Evolutionary conservation across 2,329 filamentous ascomycete genomes (phyloP).

Genomic region (Alternaria atra): DNA sequence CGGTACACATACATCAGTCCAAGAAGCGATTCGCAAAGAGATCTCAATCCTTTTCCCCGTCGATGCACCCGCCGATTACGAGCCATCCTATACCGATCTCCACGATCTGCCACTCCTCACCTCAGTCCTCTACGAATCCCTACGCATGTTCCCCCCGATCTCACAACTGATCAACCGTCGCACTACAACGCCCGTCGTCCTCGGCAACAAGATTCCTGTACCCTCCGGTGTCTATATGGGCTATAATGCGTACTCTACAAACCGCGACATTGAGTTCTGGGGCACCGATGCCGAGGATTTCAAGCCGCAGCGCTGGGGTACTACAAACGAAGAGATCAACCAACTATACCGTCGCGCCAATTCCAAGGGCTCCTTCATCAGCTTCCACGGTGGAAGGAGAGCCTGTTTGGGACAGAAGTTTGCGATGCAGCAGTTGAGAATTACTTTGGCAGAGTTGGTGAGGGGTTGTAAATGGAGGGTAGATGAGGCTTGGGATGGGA

Average conservation of each 20-base stretch:
- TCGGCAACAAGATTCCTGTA: slow-evolving; percentile 32
- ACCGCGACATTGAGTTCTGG: slow-evolving; percentile 39
- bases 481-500: slow-evolving; percentile 37
- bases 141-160: slow-evolving; percentile 61
- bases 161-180: slow-evolving; percentile 60
- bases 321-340: slow-evolving; percentile 47
- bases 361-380: slow-evolving; percentile 53
- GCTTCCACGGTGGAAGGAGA: slow-evolving; percentile 54
- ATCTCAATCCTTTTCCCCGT: slow-evolving; percentile 24
- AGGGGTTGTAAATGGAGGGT: slow-evolving; percentile 34
- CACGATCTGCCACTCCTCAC: slow-evolving; percentile 56
- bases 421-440: slow-evolving; percentile 51
- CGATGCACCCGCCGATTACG: slow-evolving; percentile 22
- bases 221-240: slow-evolving; percentile 36
- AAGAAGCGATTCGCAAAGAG: slow-evolving; percentile 32
- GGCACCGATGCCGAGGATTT: slow-evolving; percentile 47
- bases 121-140: slow-evolving; percentile 57
- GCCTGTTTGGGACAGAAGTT: slow-evolving; percentile 56
- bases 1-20: slow-evolving; percentile 27
- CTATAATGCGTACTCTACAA: slow-evolving; percentile 42
- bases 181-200: slow-evolving; percentile 41
- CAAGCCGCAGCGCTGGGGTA: slow-evolving; percentile 53
- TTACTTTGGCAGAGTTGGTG: slow-evolving; percentile 45
- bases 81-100: slow-evolving; percentile 33
- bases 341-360: slow-evolving; percentile 48